Evolutionary conservation across 2,329 filamentous ascomycete genomes (phyloP).

Genomic region (Calcarisporium arbuscula): DNA sequence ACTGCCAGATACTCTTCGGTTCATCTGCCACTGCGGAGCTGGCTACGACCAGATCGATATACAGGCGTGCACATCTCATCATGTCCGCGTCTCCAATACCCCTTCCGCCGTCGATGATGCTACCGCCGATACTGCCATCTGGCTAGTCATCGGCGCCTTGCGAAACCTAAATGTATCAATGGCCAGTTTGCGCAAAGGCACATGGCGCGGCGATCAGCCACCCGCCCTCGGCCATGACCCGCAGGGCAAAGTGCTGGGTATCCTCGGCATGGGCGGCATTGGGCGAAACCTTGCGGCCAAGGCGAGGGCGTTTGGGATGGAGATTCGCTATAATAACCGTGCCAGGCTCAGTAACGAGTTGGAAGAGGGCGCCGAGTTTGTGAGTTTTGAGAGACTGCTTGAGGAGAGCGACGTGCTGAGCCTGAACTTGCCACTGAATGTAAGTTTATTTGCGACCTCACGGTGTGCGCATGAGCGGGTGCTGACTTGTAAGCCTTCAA

Average conservation of each 20-base stretch:
- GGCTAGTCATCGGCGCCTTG: slow-evolving; percentile 63
- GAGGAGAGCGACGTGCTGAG: slow-evolving; percentile 47
- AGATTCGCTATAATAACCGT: slow-evolving; percentile 53
- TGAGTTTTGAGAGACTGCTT: slow-evolving; percentile 49
- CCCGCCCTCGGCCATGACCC: slow-evolving; percentile 62
- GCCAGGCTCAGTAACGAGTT: slow-evolving; percentile 26
- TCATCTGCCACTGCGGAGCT: slow-evolving; percentile 52
- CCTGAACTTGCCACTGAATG: slow-evolving; percentile 46
- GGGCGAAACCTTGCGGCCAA: slow-evolving; percentile 41
- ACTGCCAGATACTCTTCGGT: slow-evolving; percentile 46
- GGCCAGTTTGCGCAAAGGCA: slow-evolving; percentile 47
- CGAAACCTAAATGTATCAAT: slow-evolving; percentile 59
- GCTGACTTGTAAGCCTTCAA: too few relatives aligned
- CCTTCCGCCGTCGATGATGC: slow-evolving; percentile 63
- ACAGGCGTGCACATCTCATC: slow-evolving; percentile 45
- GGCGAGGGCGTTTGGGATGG: slow-evolving; percentile 49
- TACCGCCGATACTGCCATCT: slow-evolving; percentile 65
- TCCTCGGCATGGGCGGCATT: slow-evolving; percentile 56
- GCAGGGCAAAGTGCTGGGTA: slow-evolving; percentile 55
- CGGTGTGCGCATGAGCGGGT: too few relatives aligned
- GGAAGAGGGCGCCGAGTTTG: slow-evolving; percentile 39
- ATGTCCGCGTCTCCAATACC: slow-evolving; percentile 59
- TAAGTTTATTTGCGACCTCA: too few relatives aligned
- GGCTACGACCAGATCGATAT: slow-evolving; percentile 69
- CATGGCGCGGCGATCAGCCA: slow-evolving; percentile 47